Evolutionary conservation across 352 stramenopile genomes (phyloP).

Genomic region (Globisporangium paddicum): DNA sequence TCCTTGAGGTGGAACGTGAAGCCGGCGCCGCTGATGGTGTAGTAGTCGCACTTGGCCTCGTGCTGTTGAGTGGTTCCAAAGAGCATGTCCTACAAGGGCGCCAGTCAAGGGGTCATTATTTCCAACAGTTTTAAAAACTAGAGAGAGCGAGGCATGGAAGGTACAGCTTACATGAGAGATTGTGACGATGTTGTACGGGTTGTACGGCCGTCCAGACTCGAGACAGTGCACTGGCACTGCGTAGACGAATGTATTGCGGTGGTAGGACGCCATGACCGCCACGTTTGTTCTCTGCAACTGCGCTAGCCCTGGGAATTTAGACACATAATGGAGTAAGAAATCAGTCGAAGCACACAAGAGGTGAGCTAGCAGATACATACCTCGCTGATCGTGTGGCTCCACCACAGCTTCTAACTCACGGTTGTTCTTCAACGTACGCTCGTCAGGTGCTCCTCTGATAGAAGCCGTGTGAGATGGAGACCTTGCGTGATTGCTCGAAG

Average conservation of each 20-base stretch:
- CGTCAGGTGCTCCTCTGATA: background rate
- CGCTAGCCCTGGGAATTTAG: background rate
- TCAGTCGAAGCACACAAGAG: background rate
- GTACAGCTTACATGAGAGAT: constrained; percentile 42
- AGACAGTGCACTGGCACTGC: constrained; percentile 56
- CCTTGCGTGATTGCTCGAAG: background rate
- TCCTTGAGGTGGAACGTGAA: constrained; percentile 62
- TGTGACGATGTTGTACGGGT: constrained; percentile 64
- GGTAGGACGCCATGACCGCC: constrained; percentile 5
- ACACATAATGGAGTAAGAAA: background rate
- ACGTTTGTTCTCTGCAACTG: background rate
- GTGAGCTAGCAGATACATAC: background rate
- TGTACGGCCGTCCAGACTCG: constrained; percentile 35
- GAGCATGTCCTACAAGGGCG: background rate
- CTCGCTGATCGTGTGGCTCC: background rate
- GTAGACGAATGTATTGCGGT: constrained; percentile 62
- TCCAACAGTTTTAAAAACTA: too few relatives aligned
- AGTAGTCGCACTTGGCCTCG: constrained; percentile 52
- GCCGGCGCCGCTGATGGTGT: constrained; percentile 51
- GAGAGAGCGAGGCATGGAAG: background rate
- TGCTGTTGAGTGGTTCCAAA: constrained; percentile 20
- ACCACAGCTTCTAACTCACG: background rate
- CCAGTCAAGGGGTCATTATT: too few relatives aligned
- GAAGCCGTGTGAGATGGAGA: background rate
- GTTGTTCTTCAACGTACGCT: background rate